These are phyloP conservation scores for Kluyveromyces wickerhamii DNA, from an alignment of 805 yeast species.

Conservation along the genomic window DNA sequence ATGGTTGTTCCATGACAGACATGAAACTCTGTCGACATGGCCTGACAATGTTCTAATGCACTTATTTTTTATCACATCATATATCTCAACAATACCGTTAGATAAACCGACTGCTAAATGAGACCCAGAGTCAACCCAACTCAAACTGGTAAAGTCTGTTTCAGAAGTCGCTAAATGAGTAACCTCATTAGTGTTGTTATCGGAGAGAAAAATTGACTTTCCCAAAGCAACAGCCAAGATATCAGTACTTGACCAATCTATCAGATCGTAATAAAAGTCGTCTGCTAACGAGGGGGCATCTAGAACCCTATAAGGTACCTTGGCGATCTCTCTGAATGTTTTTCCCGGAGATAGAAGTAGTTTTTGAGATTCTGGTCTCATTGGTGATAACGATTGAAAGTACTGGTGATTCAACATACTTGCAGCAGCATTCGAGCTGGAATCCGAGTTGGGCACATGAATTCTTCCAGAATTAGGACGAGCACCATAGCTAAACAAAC, in stretches of 20 bases:
- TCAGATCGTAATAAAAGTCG: conserved; percentile 83
- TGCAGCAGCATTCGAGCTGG: conserved; percentile 32
- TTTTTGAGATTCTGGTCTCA: conserved; percentile 78
- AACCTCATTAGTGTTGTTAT: conserved; percentile 77
- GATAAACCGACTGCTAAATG: conserved; percentile 90
- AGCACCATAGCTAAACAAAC: conserved; percentile 4
- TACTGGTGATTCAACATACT: conserved; percentile 62
- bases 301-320: conserved; percentile 83
- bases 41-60: conserved; percentile 91
- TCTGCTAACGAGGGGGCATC: conserved; percentile 96
- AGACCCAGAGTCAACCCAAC: conserved; percentile 93
- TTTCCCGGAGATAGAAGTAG: conserved; percentile 75
- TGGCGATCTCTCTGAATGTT: conserved; percentile 67
- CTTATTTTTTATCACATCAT: conserved; percentile 81
- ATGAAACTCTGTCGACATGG: conserved; percentile 74
- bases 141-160: conserved; percentile 73
- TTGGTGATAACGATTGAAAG: conserved; percentile 66
- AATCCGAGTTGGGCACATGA: background rate
- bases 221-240: conserved; percentile 86
- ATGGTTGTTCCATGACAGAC: conserved; percentile 92
- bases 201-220: conserved; percentile 83
- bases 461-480: background rate
- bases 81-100: conserved; percentile 82
- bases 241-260: conserved; percentile 94
- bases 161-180: conserved; percentile 68